Percentiles rank a stretch among this genome's conserved stretches.
Evolutionary conservation across 495 filamentous ascomycete genomes (phyloP).

Genomic region (Hypoxylon perforatum): DNA sequence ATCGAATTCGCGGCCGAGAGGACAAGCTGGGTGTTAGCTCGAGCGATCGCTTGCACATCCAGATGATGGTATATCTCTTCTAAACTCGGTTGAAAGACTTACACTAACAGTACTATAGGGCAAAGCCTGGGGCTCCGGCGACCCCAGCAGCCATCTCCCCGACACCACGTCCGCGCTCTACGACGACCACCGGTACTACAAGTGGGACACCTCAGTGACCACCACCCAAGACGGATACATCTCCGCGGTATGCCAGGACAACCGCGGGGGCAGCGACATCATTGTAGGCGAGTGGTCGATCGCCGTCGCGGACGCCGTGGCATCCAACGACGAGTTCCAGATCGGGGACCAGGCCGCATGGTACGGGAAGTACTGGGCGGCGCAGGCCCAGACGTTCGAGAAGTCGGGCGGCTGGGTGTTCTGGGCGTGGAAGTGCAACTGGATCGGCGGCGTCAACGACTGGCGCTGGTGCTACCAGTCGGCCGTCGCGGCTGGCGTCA

Average conservation of each 20-base stretch:
- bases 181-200: constrained; percentile 63
- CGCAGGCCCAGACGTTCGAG: constrained; percentile 68
- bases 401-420: constrained; percentile 69
- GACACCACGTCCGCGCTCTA: constrained; percentile 40
- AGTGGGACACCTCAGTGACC: constrained; percentile 58
- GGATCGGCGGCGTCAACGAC: constrained; percentile 60
- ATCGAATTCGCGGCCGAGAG: constrained; percentile 40
- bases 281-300: constrained; percentile 71
- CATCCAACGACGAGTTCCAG: constrained; percentile 57
- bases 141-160: constrained; percentile 40
- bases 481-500: constrained; percentile 61
- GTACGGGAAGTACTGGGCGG: constrained; percentile 69
- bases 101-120: constrained; percentile 48
- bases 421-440: constrained; percentile 70
- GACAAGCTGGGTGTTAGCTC: constrained; percentile 18
- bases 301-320: constrained; percentile 56
- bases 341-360: constrained; percentile 58
- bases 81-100: not conserved
- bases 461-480: constrained; percentile 69
- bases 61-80: constrained; percentile 42
- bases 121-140: constrained; percentile 49
- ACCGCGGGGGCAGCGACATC: constrained; percentile 55
- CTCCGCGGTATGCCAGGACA: constrained; percentile 61
- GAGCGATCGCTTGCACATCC: constrained; percentile 42
- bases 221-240: constrained; percentile 61